Evolutionary conservation across 805 yeast genomes (phyloP).

Genomic region (Myxozyma udenii): DNA sequence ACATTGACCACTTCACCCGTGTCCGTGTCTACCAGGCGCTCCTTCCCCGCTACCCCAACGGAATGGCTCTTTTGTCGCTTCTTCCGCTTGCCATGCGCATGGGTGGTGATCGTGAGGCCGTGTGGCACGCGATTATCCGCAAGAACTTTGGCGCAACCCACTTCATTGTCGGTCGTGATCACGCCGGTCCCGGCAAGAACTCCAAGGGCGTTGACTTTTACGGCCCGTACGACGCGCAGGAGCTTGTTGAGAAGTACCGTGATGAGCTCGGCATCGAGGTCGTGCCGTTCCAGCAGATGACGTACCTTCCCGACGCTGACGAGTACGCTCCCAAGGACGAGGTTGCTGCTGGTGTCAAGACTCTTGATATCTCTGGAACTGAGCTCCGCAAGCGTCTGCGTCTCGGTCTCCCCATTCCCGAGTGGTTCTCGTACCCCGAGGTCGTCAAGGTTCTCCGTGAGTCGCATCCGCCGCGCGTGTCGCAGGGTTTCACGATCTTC

Average conservation of each 20-base stretch:
- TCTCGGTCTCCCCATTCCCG: conserved; percentile 86
- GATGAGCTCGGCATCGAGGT: conserved; percentile 82
- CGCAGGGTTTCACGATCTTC: conserved; percentile 82
- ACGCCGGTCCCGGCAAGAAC: conserved; percentile 91
- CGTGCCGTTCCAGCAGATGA: conserved; percentile 95
- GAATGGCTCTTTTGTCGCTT: conserved; percentile 83
- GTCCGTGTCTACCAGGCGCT: conserved; percentile 92
- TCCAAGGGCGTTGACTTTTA: conserved; percentile 90
- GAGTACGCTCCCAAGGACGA: conserved; percentile 94
- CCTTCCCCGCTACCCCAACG: conserved; percentile 88
- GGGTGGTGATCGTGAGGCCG: conserved; percentile 98
- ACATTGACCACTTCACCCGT: conserved; percentile 95
- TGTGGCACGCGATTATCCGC: conserved; percentile 96
- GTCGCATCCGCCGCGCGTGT: conserved; percentile 84
- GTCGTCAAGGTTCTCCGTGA: conserved; percentile 88
- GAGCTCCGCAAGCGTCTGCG: conserved; percentile 84
- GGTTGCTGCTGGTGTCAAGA: conserved; percentile 71
- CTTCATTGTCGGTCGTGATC: conserved; percentile 96
- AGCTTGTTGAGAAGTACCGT: conserved; percentile 68
- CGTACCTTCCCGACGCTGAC: conserved; percentile 91
- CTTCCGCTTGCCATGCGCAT: conserved; percentile 97
- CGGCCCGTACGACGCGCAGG: conserved; percentile 97
- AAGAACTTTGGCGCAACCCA: conserved; percentile 96
- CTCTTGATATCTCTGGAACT: conserved; percentile 91
- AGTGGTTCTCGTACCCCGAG: conserved; percentile 96